These are phyloP conservation scores for Cornus controversa DNA, from an alignment of 148 eudicot genomes.

Conservation along the genomic window DNA sequence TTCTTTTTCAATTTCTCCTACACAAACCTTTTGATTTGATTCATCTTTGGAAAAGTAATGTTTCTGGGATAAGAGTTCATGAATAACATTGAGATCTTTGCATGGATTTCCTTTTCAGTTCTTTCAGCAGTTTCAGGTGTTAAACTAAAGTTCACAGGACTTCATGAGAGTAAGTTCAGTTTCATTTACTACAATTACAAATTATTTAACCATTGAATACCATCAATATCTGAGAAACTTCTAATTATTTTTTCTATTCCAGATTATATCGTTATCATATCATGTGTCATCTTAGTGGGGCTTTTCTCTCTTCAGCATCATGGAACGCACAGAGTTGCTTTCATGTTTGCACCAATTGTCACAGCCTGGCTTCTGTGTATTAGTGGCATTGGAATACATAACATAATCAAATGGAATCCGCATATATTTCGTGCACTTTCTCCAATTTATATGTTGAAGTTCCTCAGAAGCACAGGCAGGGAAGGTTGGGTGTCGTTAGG, in stretches of 20 bases:
- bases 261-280: slow-evolving; percentile 48
- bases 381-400: slow-evolving; percentile 61
- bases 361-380: slow-evolving; percentile 63
- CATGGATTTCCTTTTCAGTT: slow-evolving; percentile 29
- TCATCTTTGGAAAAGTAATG: neutral
- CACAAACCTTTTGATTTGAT: neutral
- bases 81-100: neutral
- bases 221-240: neutral
- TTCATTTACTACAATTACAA: neutral
- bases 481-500: slow-evolving; percentile 74
- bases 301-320: slow-evolving; percentile 64
- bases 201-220: neutral
- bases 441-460: slow-evolving; percentile 59
- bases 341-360: slow-evolving; percentile 74
- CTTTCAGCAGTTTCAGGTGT: slow-evolving; percentile 70
- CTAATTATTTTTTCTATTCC: slow-evolving; percentile 15
- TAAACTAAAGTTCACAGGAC: slow-evolving; percentile 42
- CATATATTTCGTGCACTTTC: slow-evolving; percentile 54
- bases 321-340: slow-evolving; percentile 68
- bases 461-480: slow-evolving; percentile 44
- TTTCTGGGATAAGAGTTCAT: neutral
- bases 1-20: too few species aligned
- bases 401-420: slow-evolving; percentile 58
- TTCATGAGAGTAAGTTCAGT: slow-evolving; percentile 55
- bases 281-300: slow-evolving; percentile 56